Conservation (phyloP, 768 basidiomycete genomes). For the Lanmaoa rubissima region DNA sequence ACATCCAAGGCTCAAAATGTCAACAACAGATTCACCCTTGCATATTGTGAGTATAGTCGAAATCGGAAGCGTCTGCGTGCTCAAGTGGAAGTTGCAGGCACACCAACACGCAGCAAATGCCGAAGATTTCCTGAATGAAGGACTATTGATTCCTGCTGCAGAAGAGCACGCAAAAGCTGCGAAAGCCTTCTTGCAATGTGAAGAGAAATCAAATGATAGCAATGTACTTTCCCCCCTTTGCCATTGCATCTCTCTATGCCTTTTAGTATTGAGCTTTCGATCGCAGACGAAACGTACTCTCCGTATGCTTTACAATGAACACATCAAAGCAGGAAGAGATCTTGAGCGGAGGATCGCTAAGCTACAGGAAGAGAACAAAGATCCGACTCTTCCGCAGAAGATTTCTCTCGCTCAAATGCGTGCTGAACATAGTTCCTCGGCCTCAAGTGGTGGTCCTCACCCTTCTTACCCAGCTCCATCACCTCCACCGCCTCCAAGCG, state of each 20-base stretch:
- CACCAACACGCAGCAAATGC: conserved; percentile 82
- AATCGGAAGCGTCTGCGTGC: background rate
- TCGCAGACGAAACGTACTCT: conserved; percentile 74
- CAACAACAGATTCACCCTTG: conserved; percentile 47
- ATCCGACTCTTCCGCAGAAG: conserved; percentile 72
- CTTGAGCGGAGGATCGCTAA: conserved; percentile 70
- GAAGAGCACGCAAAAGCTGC: conserved; percentile 78
- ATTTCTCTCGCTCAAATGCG: conserved; percentile 23
- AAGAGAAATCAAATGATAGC: conserved; percentile 70
- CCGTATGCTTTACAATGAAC: conserved; percentile 72
- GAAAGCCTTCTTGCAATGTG: conserved; percentile 68
- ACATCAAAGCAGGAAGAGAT: conserved; percentile 67
- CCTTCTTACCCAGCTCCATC: conserved; percentile 37
- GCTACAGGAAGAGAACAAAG: conserved; percentile 72
- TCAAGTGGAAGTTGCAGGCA: conserved; percentile 47
- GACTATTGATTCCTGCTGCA: conserved; percentile 67
- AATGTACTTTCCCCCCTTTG: conserved; percentile 47
- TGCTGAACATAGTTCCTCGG: conserved; percentile 24
- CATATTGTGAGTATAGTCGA: conserved; percentile 40
- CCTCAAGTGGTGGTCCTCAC: conserved; percentile 13
- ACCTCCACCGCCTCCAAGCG: conserved; percentile 45
- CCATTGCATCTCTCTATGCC: background rate
- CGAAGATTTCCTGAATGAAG: conserved; percentile 65
- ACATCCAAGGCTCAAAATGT: conserved; percentile 19
- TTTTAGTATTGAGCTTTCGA: conserved; percentile 7